Conservation (phyloP, 2,329 filamentous ascomycete genomes). For the Venturia asperata region DNA sequence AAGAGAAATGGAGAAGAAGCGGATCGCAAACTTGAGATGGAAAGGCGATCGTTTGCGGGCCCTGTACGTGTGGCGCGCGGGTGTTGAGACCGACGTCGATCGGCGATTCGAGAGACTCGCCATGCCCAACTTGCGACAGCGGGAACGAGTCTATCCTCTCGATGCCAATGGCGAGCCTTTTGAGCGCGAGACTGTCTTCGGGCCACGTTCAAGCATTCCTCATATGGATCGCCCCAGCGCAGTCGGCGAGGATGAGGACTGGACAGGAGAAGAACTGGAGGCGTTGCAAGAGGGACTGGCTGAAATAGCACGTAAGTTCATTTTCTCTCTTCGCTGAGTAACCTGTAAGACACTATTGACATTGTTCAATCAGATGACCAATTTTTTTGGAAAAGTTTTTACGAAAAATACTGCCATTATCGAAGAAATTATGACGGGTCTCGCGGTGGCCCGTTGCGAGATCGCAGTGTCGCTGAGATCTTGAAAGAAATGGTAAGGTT, state of each 20-base stretch:
- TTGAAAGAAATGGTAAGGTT: not conserved
- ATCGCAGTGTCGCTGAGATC: slow-evolving; percentile 7
- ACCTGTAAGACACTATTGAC: not conserved
- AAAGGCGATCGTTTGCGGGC: not conserved
- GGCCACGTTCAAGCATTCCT: not conserved
- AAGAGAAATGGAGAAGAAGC: slow-evolving; percentile 8
- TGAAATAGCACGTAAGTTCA: not conserved
- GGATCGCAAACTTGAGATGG: not conserved
- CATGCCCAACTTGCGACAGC: not conserved
- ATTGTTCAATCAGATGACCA: not conserved
- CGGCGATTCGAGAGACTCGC: not conserved
- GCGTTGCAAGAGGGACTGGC: slow-evolving; percentile 1
- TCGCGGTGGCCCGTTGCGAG: slow-evolving; percentile 4
- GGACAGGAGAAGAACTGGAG: slow-evolving; percentile 1
- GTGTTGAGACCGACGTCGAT: slow-evolving; percentile 3
- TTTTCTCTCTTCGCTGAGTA: not conserved
- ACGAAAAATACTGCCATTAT: not conserved
- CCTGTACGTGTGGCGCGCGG: slow-evolving; percentile 10
- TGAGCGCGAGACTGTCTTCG: slow-evolving; percentile 14
- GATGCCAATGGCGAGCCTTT: slow-evolving; percentile 17
- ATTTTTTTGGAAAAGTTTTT: slow-evolving; percentile 3
- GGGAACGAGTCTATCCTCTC: not conserved
- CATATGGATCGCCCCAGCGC: not conserved
- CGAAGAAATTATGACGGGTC: not conserved
- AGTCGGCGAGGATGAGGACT: slow-evolving; percentile 5